These are phyloP conservation scores for Aspergillus sojae DNA, from an alignment of 2,329 filamentous ascomycete genomes.

Conservation along the genomic window DNA sequence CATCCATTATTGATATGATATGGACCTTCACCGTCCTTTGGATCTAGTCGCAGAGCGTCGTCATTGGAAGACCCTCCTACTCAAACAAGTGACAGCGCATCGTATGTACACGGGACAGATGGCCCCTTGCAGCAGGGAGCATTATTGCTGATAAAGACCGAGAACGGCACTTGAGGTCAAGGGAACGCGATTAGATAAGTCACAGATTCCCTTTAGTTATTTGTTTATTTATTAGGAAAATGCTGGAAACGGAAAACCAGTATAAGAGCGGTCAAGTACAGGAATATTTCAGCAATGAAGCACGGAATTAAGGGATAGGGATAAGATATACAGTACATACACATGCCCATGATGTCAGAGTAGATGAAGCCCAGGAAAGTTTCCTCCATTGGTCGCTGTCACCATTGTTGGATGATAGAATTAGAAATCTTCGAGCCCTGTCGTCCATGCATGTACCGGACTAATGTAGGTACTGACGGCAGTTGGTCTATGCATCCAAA, in stretches of 20 bases:
- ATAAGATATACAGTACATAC: background rate
- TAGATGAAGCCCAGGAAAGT: background rate
- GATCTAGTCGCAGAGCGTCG: background rate
- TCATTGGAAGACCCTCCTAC: background rate
- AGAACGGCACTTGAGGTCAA: background rate
- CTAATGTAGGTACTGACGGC: background rate
- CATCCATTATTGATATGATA: background rate
- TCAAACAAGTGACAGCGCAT: background rate
- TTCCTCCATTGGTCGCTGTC: background rate
- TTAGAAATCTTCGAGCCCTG: too few species aligned
- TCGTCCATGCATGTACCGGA: background rate
- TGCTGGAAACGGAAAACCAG: background rate
- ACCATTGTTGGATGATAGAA: too few species aligned
- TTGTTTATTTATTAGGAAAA: background rate
- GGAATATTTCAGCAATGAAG: background rate
- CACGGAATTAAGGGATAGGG: background rate
- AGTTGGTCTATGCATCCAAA: too few species aligned
- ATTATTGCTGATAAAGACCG: conserved; percentile 2
- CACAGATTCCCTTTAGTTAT: background rate
- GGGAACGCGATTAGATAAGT: background rate
- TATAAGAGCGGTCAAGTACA: too few species aligned
- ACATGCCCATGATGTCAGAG: background rate
- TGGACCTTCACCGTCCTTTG: background rate
- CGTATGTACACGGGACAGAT: background rate
- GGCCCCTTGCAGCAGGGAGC: background rate